Evolutionary conservation across 2,329 filamentous ascomycete genomes (phyloP), one percentile per base, ranked within the genome.

Genomic region (Cladosporium sp.): DNA sequence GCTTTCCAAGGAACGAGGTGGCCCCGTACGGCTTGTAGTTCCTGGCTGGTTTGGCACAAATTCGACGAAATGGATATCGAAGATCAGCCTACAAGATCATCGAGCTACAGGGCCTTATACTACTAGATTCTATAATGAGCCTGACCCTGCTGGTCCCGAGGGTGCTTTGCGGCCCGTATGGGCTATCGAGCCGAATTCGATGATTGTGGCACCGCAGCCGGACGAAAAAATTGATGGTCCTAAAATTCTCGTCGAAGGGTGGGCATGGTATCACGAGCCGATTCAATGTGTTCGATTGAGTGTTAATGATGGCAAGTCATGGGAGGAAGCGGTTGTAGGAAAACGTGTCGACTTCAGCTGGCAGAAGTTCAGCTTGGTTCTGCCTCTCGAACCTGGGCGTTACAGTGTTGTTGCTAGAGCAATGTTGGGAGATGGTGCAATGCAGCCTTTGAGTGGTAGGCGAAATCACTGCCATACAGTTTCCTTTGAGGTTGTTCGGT

Each of bases 11-110:
- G 66, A 74, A 36, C 67, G 73, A 30, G 75, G 75, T 4, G 75
- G 72, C 3, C 75, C 74, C 5, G 73, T 74, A 21, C 65, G 74
- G 14, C 66, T 77, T 18, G 69, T 76, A 4, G 74, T 76, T 14
- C 74, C 74, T 1, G 74, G 73, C 8, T 76, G 70, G 67, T 75
- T 75, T 65, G 75, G 75, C 5, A 76, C 73, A 56, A 76, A 76
- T 59, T 71, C 67, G 25, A 74, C 71, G 10, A 76, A 76, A 58
- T 76, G 74, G 75, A 57, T 76, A 21, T 75, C 70, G 30, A 70
- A 66, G 23, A 32, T 76, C 5, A 65, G 69, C 7, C 43, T 75
- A 23, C 66, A 67, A 32, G 54, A 67, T 21, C 30, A 60, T 13
- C 64, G 75, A 39, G 71, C 71, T 5, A 49, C 56, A 18, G 71